Evolutionary conservation across 2,329 filamentous ascomycete species (phyloP), one percentile per base, ranked within the genome.

Genomic region (Leptodontidium sp.): DNA sequence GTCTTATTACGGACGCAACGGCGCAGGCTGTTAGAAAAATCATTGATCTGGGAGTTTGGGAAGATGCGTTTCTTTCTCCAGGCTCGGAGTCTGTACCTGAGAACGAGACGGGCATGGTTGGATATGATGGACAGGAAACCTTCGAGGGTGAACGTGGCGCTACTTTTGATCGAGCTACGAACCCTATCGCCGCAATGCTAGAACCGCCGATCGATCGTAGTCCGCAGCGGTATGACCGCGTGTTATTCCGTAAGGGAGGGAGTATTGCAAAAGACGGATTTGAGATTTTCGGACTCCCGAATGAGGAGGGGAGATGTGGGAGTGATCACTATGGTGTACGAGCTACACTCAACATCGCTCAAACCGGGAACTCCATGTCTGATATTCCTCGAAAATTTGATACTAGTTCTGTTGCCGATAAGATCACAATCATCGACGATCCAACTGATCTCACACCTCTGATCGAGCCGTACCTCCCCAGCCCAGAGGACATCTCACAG

Each of bases 171-270:
- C 89, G 89, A 0, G 78, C 79, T 1, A 78, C 79, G 6, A 92
- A 92, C 72, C 76, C 78, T 0, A 80, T 90, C 14, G 88, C 89
- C 2, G 82, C 84, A 1, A 83, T 84, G 3, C 83, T 85, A 1
- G 81, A 81, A 2, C 80, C 76, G 57, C 82, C 83, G 1, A 78
- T 81, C 58, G 83, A 86, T 59, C 84, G 84, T 71, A 82, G 87
- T 24, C 88, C 90, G 1, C 89, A 91, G 74, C 80, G 90, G 59
- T 91, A 91, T 69, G 89, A 91, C 73, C 83, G 89, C 43, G 88
- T 92, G 55, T 78, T 91, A 2, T 77, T 88, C 43, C 85, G 82
- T 55, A 79, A 80, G 7, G 78, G 81, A 17, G 81, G 77, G 3
- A 50, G 75, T 1, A 76, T 86, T 6, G 74, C 77, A 17, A 77